phyloP scores from a whole-genome alignment of 805 yeast genomes.

The Metschnikowia arizonensis region DNA sequence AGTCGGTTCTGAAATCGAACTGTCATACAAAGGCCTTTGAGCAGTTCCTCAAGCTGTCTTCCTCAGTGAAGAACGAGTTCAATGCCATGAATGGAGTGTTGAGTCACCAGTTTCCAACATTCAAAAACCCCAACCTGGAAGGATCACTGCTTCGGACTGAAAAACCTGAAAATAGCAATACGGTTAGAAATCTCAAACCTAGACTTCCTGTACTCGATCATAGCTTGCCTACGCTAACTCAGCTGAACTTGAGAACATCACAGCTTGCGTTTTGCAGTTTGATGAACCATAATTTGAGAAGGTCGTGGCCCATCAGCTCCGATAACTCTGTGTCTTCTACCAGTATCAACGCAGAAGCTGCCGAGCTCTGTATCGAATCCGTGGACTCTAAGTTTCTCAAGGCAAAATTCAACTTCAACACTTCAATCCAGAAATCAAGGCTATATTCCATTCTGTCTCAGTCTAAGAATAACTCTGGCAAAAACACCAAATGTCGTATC shows the following conservation, averaged over 20 bases:
- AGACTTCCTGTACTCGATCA: neutral
- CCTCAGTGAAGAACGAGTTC: conserved; percentile 2
- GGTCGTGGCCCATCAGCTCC: conserved; percentile 1
- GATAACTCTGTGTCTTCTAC: conserved; percentile 1
- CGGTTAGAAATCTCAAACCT: neutral
- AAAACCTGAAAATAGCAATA: neutral
- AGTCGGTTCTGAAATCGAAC: neutral
- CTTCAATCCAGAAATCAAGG: conserved; percentile 9
- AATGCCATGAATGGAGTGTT: conserved; percentile 4
- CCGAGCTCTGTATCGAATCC: conserved; percentile 5
- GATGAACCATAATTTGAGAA: neutral
- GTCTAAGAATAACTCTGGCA: neutral
- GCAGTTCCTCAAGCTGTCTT: conserved; percentile 1
- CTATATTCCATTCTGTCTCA: conserved; percentile 1
- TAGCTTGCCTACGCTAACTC: conserved; percentile 3
- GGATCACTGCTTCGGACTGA: neutral
- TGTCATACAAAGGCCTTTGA: neutral
- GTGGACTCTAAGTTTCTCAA: conserved; percentile 15
- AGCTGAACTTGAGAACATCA: conserved; percentile 1
- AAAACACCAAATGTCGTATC: neutral
- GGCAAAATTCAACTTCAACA: conserved; percentile 15
- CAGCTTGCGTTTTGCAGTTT: neutral
- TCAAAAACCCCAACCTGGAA: neutral
- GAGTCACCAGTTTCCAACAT: conserved; percentile 3
- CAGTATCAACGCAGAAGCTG: neutral